A percentile compares a stretch with the other conserved stretches of the same genome.
phyloP scores from a whole-genome alignment of 2,329 filamentous ascomycete genomes.

The Rosellinia necatrix region DNA sequence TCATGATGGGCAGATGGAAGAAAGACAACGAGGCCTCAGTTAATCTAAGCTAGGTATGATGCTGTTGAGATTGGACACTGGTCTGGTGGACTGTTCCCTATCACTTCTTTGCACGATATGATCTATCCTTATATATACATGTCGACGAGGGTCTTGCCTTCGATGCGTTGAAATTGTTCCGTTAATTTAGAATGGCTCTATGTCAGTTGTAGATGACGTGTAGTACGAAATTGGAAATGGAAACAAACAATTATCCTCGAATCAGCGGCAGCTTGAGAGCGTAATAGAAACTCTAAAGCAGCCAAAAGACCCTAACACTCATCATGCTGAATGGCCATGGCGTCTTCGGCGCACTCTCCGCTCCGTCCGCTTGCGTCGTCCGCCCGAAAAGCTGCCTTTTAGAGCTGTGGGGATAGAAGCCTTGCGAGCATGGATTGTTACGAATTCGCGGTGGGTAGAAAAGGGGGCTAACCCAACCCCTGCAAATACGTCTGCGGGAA shows the following conservation, averaged over 20 bases:
- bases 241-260: slow-evolving; percentile 26
- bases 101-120: not conserved
- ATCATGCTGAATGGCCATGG: slow-evolving; percentile 4
- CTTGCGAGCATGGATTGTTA: not conserved
- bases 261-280: slow-evolving; percentile 13
- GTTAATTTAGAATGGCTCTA: slow-evolving; percentile 1
- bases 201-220: not conserved
- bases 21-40: not conserved
- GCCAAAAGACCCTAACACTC: not conserved
- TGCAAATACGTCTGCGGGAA: not conserved
- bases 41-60: not conserved
- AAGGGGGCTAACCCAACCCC: not conserved
- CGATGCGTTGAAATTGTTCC: not conserved
- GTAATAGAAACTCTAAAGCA: too few relatives aligned
- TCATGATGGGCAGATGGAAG: slow-evolving; percentile 28
- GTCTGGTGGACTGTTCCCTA: not conserved
- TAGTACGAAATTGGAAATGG: not conserved
- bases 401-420: not conserved
- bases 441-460: not conserved
- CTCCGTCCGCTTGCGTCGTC: slow-evolving; percentile 2
- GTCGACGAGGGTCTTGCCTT: not conserved
- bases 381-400: not conserved
- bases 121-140: slow-evolving; percentile 22
- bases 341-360: not conserved
- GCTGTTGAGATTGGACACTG: not conserved